These are phyloP conservation scores for Candida taoyuanica DNA, from an alignment of 805 yeast species.

Conservation along the genomic window DNA sequence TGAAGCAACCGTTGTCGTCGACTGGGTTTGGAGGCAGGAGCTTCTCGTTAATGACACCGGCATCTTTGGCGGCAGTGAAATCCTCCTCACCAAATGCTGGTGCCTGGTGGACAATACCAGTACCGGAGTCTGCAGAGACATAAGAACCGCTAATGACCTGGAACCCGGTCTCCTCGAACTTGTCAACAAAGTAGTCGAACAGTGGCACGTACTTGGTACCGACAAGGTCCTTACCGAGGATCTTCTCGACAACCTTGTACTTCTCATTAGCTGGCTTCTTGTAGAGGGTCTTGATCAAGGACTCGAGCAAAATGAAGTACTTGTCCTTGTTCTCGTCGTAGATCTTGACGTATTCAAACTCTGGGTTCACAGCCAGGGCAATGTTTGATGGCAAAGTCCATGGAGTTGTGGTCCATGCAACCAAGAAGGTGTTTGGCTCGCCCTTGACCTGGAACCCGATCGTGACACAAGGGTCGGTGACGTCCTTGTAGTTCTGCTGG, in stretches of 20 bases:
- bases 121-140: slow-evolving; percentile 93
- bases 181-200: slow-evolving; percentile 73
- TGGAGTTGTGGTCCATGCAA: slow-evolving; percentile 99
- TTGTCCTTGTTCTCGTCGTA: slow-evolving; percentile 82
- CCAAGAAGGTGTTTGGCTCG: slow-evolving; percentile 77
- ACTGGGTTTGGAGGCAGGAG: slow-evolving; percentile 87
- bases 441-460: slow-evolving; percentile 77
- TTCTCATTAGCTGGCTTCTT: slow-evolving; percentile 93
- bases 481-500: slow-evolving; percentile 96
- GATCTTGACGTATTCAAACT: slow-evolving; percentile 87
- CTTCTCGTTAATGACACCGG: slow-evolving; percentile 69
- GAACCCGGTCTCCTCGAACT: slow-evolving; percentile 74
- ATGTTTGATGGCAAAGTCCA: slow-evolving; percentile 98
- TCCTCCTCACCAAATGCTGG: slow-evolving; percentile 99
- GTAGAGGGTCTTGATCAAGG: slow-evolving; percentile 77
- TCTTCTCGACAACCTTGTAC: slow-evolving; percentile 72
- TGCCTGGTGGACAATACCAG: slow-evolving; percentile 98
- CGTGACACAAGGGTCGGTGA: slow-evolving; percentile 93
- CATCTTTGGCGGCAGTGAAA: slow-evolving; percentile 73
- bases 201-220: slow-evolving; percentile 81
- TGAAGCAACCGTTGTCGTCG: slow-evolving; percentile 88
- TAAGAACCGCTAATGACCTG: slow-evolving; percentile 76
- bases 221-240: slow-evolving; percentile 73
- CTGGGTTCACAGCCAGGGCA: slow-evolving; percentile 88
- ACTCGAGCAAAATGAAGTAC: slow-evolving; percentile 80